Evolutionary conservation across 345 rosid species (phyloP).

Genomic region (Rhizophora mangle): DNA sequence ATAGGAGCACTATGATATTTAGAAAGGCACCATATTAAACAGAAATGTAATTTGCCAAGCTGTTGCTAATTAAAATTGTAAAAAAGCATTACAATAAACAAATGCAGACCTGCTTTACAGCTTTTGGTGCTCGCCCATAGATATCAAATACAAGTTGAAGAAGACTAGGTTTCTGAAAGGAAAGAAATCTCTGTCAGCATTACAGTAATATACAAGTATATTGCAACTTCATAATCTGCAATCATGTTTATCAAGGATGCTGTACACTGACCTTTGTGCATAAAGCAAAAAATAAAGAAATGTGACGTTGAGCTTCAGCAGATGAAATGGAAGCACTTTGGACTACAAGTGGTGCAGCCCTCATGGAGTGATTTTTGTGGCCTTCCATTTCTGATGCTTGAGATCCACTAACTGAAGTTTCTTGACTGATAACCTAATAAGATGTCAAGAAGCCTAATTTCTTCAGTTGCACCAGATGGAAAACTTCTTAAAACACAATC

Average conservation of each 20-base stretch:
- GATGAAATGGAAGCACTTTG: conserved; percentile 50
- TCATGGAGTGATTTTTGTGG: conserved; percentile 42
- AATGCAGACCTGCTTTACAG: conserved; percentile 70
- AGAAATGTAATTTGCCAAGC: not conserved
- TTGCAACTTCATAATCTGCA: too few species aligned
- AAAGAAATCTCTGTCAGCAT: conserved; percentile 29
- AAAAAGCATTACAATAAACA: not conserved
- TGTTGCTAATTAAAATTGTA: not conserved
- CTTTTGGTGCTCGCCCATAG: conserved; percentile 71
- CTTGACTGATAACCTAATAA: conserved; percentile 55
- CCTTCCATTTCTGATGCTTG: conserved; percentile 44
- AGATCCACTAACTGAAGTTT: conserved; percentile 50
- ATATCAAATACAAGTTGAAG: conserved; percentile 75
- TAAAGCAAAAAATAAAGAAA: conserved; percentile 86
- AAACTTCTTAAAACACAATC: too few species aligned
- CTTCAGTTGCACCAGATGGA: too few species aligned
- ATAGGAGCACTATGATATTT: not conserved
- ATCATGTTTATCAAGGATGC: conserved; percentile 4
- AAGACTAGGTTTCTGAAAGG: conserved; percentile 74
- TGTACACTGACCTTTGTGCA: conserved; percentile 71
- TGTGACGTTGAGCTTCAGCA: conserved; percentile 80
- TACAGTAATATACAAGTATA: conserved; percentile 1
- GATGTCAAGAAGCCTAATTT: not conserved
- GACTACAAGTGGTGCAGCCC: conserved; percentile 38
- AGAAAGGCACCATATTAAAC: not conserved